Percentiles rank a stretch among this genome's conserved stretches.
Evolutionary conservation across 75 land plant genomes (phyloP).

Genomic region (Cupressus sempervirens): DNA sequence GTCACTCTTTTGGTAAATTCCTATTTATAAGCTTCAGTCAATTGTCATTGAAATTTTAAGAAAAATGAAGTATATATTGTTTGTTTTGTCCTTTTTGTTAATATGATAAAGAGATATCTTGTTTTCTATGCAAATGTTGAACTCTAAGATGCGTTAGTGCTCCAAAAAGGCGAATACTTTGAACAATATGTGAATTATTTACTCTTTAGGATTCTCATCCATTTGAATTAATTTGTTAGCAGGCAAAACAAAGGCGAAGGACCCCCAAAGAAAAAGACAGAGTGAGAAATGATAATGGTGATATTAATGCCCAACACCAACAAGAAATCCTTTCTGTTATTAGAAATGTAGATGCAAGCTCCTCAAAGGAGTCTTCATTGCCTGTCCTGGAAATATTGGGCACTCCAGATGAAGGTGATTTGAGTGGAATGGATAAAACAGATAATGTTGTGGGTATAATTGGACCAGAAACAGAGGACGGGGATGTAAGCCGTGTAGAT

Average conservation of each 20-base stretch:
- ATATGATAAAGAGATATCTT: background rate
- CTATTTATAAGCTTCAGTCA: background rate
- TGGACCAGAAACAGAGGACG: conserved; percentile 67
- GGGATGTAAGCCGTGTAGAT: conserved; percentile 54
- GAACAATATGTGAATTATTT: background rate
- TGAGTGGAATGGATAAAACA: conserved; percentile 63
- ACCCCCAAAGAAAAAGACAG: conserved; percentile 84
- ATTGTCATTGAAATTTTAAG: background rate
- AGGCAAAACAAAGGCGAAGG: conserved; percentile 87
- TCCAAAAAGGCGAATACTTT: background rate
- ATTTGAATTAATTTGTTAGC: background rate
- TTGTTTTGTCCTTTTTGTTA: background rate
- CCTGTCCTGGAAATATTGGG: conserved; percentile 41
- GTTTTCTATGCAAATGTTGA: background rate
- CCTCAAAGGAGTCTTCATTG: conserved; percentile 16
- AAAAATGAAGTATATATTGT: background rate
- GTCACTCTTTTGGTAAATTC: too few species aligned
- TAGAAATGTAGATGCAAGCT: conserved; percentile 6
- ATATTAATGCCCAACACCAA: conserved; percentile 14
- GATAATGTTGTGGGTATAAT: conserved; percentile 52
- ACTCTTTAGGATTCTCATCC: background rate
- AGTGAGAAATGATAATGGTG: conserved; percentile 55
- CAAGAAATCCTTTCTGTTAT: conserved; percentile 18
- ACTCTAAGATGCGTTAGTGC: background rate
- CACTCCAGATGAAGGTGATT: conserved; percentile 50